A percentile compares a stretch with the other conserved stretches of the same genome.
Conservation (phyloP, 208 protist genomes). For the Trichomonas gallinae region DNA sequence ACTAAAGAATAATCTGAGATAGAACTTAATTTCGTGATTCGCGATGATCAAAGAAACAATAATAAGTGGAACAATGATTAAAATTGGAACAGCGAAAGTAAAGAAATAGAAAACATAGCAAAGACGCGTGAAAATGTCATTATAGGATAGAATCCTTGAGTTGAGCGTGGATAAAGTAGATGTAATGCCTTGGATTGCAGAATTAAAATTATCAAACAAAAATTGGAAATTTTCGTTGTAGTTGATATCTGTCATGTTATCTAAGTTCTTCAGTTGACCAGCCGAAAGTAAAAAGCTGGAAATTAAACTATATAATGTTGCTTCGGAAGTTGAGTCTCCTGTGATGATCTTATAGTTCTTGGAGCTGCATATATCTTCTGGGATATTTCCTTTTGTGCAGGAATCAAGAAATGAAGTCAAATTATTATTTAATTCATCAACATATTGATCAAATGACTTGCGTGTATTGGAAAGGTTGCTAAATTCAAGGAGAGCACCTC, state of each 20-base stretch:
- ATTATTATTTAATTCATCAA: neutral
- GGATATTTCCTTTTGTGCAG: neutral
- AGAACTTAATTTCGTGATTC: neutral
- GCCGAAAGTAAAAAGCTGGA: neutral
- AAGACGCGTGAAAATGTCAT: neutral
- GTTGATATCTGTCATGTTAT: neutral
- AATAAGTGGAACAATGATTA: neutral
- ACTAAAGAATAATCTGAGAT: neutral
- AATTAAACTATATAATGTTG: neutral
- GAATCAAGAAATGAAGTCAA: neutral
- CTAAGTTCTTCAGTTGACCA: neutral
- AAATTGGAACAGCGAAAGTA: neutral
- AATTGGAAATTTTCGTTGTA: neutral
- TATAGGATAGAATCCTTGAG: too few species aligned
- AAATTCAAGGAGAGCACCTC: neutral
- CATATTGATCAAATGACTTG: neutral
- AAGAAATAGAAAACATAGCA: neutral
- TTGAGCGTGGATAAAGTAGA: neutral
- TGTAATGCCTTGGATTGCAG: neutral
- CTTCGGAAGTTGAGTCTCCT: neutral
- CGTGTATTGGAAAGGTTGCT: too few species aligned
- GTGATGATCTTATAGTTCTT: neutral
- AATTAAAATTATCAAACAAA: neutral
- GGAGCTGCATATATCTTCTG: neutral
- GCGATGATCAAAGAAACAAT: neutral